A percentile compares a stretch with the other conserved stretches of the same genome.
These are phyloP conservation scores for Curvularia eragrostidis DNA, from an alignment of 2,329 filamentous ascomycete genomes.

Conservation along the genomic window DNA sequence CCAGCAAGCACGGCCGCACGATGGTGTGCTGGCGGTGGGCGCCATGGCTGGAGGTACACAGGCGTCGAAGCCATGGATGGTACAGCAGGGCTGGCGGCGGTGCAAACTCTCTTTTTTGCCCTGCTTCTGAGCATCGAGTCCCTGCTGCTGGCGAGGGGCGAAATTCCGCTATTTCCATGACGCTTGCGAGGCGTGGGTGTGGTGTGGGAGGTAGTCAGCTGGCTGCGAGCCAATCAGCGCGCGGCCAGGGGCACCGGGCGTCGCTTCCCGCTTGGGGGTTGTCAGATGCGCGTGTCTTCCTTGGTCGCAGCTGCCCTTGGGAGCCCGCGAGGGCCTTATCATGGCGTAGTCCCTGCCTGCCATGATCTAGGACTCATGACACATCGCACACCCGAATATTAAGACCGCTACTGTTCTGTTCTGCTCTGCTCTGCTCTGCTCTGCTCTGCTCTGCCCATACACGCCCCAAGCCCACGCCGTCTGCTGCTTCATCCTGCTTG, in stretches of 20 bases:
- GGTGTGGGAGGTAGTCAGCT: conserved; percentile 20
- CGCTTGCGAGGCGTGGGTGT: conserved; percentile 17
- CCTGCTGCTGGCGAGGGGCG: conserved; percentile 15
- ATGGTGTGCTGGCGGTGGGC: neutral
- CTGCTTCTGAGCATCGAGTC: conserved; percentile 20
- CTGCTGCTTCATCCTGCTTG: conserved; percentile 2
- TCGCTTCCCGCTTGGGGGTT: conserved; percentile 23
- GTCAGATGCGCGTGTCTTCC: conserved; percentile 29
- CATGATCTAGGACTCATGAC: conserved; percentile 8
- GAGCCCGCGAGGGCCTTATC: conserved; percentile 25
- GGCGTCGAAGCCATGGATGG: neutral
- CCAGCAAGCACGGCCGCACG: neutral
- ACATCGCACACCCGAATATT: conserved; percentile 17
- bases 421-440: neutral
- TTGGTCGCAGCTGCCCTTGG: conserved; percentile 26
- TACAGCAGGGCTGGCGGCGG: neutral
- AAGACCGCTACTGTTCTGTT: neutral
- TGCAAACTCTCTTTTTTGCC: conserved; percentile 10
- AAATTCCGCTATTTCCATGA: conserved; percentile 22
- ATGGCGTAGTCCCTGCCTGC: conserved; percentile 12
- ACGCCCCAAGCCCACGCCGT: neutral
- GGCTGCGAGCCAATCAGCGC: conserved; percentile 25
- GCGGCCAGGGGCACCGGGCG: conserved; percentile 22
- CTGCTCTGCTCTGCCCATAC: neutral
- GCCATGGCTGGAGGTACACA: neutral